Conservation (phyloP, 2,329 filamentous ascomycete species). For the Penicillium sp. region DNA sequence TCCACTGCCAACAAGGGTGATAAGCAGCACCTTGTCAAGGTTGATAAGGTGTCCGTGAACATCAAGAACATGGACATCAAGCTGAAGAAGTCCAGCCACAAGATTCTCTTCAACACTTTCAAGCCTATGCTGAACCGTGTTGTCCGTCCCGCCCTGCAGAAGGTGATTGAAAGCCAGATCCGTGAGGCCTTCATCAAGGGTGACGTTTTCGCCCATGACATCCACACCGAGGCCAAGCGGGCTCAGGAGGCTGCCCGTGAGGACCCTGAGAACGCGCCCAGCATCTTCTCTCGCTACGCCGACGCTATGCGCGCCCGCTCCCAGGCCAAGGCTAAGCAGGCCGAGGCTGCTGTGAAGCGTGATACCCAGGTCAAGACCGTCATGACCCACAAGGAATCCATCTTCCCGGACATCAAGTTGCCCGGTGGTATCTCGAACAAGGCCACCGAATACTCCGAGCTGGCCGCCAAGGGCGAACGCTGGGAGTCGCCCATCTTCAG, state of each 20-base stretch:
- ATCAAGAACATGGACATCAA: slow-evolving; percentile 80
- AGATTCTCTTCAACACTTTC: slow-evolving; percentile 76
- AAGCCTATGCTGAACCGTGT: slow-evolving; percentile 83
- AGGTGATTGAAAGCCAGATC: slow-evolving; percentile 83
- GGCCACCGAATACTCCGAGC: slow-evolving; percentile 86
- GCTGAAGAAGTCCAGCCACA: slow-evolving; percentile 91
- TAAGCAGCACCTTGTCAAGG: slow-evolving; percentile 81
- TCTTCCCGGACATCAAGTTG: slow-evolving; percentile 82
- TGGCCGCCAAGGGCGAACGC: slow-evolving; percentile 78
- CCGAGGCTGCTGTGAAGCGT: slow-evolving; percentile 50
- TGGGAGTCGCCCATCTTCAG: slow-evolving; percentile 95
- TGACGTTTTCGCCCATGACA: slow-evolving; percentile 65
- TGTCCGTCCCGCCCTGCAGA: slow-evolving; percentile 76
- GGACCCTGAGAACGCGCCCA: slow-evolving; percentile 67
- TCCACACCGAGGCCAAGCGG: slow-evolving; percentile 77
- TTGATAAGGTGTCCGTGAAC: slow-evolving; percentile 79
- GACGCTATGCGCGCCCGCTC: slow-evolving; percentile 67
- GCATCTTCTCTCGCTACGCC: slow-evolving; percentile 81
- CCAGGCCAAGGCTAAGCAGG: slow-evolving; percentile 72
- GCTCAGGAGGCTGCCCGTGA: slow-evolving; percentile 60
- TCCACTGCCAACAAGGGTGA: slow-evolving; percentile 73
- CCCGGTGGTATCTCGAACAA: slow-evolving; percentile 87
- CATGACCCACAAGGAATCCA: slow-evolving; percentile 80
- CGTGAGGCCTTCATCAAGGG: slow-evolving; percentile 71
- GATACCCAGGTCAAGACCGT: slow-evolving; percentile 75